Base-by-base conservation (phyloP, 2,329 filamentous ascomycete species). In the Diaporthe nobilis region DNA sequence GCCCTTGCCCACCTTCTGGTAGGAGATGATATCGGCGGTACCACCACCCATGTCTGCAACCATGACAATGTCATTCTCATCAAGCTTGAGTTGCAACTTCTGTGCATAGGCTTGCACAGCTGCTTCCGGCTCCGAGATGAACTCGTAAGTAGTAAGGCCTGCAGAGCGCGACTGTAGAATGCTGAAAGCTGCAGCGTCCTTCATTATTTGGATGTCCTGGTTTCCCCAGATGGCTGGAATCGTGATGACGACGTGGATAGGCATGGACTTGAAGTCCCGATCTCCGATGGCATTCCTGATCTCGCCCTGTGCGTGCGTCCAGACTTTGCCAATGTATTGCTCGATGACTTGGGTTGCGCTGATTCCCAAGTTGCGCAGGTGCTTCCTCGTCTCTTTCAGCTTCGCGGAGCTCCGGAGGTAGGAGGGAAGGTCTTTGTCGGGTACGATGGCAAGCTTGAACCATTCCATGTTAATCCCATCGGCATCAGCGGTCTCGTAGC, bases 381-480 rank as follows among this genome's bases (percentile, higher is more conserved):
- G n/a, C n/a, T 55, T 20, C 3, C 1, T 70, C 2, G 65, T 70
- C 4, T 42, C 31, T 31, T 55, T 39, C n/a, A 70, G 65, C 34
- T 70, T 70, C 1, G 34, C 4, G 9, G 65, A 53, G 2, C 9
- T 4, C 12, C 65, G 34, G 5, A 70, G 34, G n/a, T 28, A 9
- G 13, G 34, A 8, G 1, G 65, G n/a, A 12, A 70, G 65, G 2
- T 55, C n/a, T 7, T 53, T 37, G 5, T 39, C 34, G 15, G 47
- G 3, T 7, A 70, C 15, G 4, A 70, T 10, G 9, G 65, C 65
- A 15, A 70, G 65, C 49, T 70, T 70, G 65, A 55, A 55, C 65
- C 65, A 70, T 2, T 70, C 47, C 22, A 70, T 5, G 3, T 2
- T 20, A 9, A 22, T 22, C 13, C 1, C 44, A 55, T 55, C 65